Evolutionary conservation across 2,329 filamentous ascomycete species (phyloP).

Genomic region (Cadophora malorum): DNA sequence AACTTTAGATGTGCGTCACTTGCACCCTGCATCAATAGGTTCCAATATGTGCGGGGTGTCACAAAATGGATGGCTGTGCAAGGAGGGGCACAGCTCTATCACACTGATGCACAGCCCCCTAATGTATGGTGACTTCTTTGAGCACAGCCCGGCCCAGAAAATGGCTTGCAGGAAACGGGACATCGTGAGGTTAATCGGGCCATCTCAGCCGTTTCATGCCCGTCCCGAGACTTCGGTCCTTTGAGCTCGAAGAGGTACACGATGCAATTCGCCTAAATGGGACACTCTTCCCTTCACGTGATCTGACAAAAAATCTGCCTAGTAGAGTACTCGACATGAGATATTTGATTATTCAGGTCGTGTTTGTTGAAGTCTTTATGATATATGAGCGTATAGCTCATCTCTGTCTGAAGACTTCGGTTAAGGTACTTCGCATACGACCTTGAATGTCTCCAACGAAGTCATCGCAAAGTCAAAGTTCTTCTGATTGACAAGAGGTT

Average conservation of each 20-base stretch:
- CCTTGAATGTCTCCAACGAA: neutral
- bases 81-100: slow-evolving; percentile 12
- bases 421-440: neutral
- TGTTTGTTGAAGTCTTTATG: neutral
- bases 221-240: neutral
- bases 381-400: neutral
- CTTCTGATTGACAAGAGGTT: neutral
- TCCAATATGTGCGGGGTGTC: slow-evolving; percentile 5
- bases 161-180: neutral
- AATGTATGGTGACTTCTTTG: neutral
- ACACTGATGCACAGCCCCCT: slow-evolving; percentile 17
- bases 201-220: slow-evolving; percentile 1
- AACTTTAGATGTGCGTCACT: neutral
- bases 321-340: neutral
- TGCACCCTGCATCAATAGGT: slow-evolving; percentile 2
- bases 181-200: neutral
- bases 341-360: neutral
- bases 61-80: slow-evolving; percentile 20
- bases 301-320: neutral
- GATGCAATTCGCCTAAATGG: neutral
- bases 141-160: slow-evolving; percentile 16
- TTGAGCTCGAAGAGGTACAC: neutral
- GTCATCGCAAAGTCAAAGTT: neutral
- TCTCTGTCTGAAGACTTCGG: neutral
- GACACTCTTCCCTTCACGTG: neutral